These are phyloP conservation scores for Sclerotinia spermophila DNA, from an alignment of 2,329 filamentous ascomycete genomes.

Conservation along the genomic window DNA sequence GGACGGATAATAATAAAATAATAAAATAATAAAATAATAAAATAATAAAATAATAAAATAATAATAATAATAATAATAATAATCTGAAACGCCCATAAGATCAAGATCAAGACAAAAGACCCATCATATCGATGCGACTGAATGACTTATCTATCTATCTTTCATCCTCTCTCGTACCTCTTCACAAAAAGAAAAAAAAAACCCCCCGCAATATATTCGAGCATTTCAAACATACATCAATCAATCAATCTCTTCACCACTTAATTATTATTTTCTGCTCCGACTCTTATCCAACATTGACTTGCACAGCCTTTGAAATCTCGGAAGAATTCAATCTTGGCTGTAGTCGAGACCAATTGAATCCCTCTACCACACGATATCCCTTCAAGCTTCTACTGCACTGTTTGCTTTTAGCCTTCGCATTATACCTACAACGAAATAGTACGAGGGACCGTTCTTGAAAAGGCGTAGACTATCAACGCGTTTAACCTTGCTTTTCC, in stretches of 20 bases:
- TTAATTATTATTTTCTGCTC: too few relatives aligned
- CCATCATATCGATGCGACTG: not conserved
- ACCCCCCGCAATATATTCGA: too few relatives aligned
- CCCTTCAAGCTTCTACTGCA: not conserved
- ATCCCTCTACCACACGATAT: conserved; percentile 3
- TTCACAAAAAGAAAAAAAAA: too few relatives aligned
- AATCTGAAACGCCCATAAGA: not conserved
- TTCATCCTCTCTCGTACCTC: not conserved
- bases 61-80: too few relatives aligned
- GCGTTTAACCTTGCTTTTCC: not conserved
- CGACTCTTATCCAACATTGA: not conserved
- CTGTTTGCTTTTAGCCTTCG: not conserved
- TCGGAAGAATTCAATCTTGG: conserved; percentile 11
- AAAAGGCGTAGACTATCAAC: conserved; percentile 10
- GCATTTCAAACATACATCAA: not conserved
- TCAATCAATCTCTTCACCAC: too few relatives aligned
- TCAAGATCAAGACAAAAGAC: not conserved
- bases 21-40: too few relatives aligned
- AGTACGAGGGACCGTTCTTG: conserved; percentile 14
- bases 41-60: too few relatives aligned
- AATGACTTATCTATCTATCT: too few relatives aligned
- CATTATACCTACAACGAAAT: conserved; percentile 1
- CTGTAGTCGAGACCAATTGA: conserved; percentile 13
- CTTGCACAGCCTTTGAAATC: conserved; percentile 1
- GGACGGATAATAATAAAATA: not conserved